Evolutionary conservation across 2,329 filamentous ascomycete species (phyloP), one percentile per base, ranked within the genome.

Genomic region (Elsinoe perseae): DNA sequence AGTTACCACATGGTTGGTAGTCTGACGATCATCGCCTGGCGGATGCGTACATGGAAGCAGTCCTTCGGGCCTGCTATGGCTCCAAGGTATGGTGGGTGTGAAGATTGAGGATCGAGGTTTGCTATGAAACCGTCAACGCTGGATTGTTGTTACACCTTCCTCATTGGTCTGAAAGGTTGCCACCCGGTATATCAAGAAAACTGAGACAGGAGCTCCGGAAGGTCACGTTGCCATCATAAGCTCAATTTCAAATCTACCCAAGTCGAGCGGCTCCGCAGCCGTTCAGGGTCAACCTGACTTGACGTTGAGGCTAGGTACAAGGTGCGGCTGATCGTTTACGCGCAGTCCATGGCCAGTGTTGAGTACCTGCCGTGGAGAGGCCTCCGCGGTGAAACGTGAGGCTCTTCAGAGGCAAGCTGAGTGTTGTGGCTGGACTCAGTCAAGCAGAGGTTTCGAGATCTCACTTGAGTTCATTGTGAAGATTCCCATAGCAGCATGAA

Each of bases 241-340:
- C n/a, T 43, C 18, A 43, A 27, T 21, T 44, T 14, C 32, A 14
- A 44, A 44, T 44, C 20, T 44, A 6, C 18, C 21, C 9, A 14
- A 18, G 20, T 25, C 3, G 20, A 27, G 23, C 9, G 14, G 9
- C 40, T 25, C 40, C 40, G 23, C 21, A 25, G 12, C 10, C 20
- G 23, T 21, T 10, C 20, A 25, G 21, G 23, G 40, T 25, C 40
- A 44, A 12, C n/a, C 20, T n/a, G 14, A 23, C 4, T 21, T 9
- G 20, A 21, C 38, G 38, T 42, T 12, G 38, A 6, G 38, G 21
- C 38, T 42, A 42, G 38, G 10, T 14, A 42, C 38, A 42, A 42
- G 38, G 38, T 42, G 38, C 38, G 38, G 40, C 40, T 44, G 14
- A 38, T 38, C n/a, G n/a, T n/a, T n/a, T n/a, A n/a, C n/a, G n/a